Evolutionary conservation across 1,139 yeast species (phyloP), one percentile per base, ranked within the genome.

Genomic region (Zygosaccharomyces sapae): DNA sequence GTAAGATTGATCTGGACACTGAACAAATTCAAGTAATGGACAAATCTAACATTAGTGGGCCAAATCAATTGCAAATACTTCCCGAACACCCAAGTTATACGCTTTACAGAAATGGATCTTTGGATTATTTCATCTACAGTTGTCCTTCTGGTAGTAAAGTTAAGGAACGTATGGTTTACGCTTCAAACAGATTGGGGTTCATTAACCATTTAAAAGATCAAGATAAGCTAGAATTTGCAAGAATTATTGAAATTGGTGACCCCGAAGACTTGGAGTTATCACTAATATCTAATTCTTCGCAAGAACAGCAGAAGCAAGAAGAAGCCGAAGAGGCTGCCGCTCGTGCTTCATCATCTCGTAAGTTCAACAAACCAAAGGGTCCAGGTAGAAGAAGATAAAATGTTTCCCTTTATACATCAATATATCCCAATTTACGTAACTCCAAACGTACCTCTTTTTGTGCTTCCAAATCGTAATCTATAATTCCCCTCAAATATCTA

Each of bases 81-180:
- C 70, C 57, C 0, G 68, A 62, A 2, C 67, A 62, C 39, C 82
- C 83, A n/a, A 80, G 79, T 48, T 90, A 81, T 62, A 79, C 82
- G 30, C 59, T 90, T 19, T 79, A 75, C 61, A 58, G 58, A 25
- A 54, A 59, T 42, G 57, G 55, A 4, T 47, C 46, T 2, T 40
- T 55, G 19, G 40, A 46, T 18, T 64, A 58, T 30, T 88, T 92
- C 65, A 79, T 90, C 35, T 88, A 88, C 62, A 77, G 92, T 5
- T 90, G 97, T 66, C 97, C 98, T 2, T 80, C 94, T 0, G 89
- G 92, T 1, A 84, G 96, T 22, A 83, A 83, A 65, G 94, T 92
- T 40, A 86, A 84, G 65, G 95, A 89, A 47, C 77, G 97, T 57
- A 92, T 92, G 97, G 67, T 90, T 41, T 89, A 88, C 62, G 97